Base-by-base conservation (phyloP, 371 early-diverging fungal species). In the Mucor plumbeus region DNA sequence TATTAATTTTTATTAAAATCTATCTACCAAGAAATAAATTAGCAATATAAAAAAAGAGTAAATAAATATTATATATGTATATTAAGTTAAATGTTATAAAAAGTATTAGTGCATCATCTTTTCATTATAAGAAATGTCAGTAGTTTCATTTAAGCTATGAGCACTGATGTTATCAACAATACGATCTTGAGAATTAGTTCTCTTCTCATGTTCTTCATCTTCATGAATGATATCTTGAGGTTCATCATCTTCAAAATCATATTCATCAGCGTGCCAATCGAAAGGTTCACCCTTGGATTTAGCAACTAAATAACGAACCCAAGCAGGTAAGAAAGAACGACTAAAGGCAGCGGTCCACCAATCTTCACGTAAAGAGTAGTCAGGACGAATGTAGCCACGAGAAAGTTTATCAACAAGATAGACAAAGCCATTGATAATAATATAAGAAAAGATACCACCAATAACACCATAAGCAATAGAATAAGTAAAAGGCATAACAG, bases 401-500 rank as follows among this genome's bases (percentile, higher is more conserved):
- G 84, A 76, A 9, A 76, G 65, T 68, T 80, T 86, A 59, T 80
- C 76, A 4, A 89, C 43, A 33, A 88, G 8, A 31, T 61, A 84
- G 10, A 82, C 79, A 17, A 79, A 47, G 17, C 82, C 81, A 70
- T 90, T 89, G 74, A 90, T 84, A 65, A 83, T 61, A 40, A 88
- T 76, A 60, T 87, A 90, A 35, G 83, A 73, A 17, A 86, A 63
- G 19, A 90, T 74, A 47, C 91, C 91, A 15, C 84, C 87, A 68
- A 90, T 89, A 35, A 90, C 76, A 64, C 91, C 90, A 77, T 90
- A 88, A 7, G 89, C 89, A 65, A 90, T 89, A 5, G 87, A 87
- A 79, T 91, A 92, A 8, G 90, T 87, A 63, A 93, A 84, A 2
- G 92, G 92, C 83, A 93, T 92, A 65, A 93, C 69, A 33, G 90